Evolutionary conservation across 1,284 basidiomycete genomes (phyloP).

Genomic region (Cryptococcus maquisensis): DNA sequence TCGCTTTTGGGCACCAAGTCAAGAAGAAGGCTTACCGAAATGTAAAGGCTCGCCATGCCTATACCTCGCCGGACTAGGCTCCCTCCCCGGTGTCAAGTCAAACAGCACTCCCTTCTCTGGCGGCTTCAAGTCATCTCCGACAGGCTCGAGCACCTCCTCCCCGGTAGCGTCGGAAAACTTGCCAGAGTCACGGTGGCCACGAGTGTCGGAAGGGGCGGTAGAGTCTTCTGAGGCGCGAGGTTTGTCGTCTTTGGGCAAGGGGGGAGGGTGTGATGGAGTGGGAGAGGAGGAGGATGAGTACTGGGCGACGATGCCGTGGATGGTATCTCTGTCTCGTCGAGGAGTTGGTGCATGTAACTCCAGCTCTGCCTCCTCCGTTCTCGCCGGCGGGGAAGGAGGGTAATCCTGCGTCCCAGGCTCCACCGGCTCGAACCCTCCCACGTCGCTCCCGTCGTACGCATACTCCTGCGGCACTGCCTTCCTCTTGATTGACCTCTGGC

Average conservation of each 20-base stretch:
- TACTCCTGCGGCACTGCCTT: conserved; percentile 1
- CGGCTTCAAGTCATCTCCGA: conserved; percentile 6
- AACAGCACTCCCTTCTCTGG: conserved; percentile 6
- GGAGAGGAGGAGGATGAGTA: conserved; percentile 15
- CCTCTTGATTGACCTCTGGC: conserved; percentile 3
- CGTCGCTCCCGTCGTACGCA: background rate
- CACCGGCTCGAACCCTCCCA: conserved; percentile 1
- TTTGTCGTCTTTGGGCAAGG: no score
- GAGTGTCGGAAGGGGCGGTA: no score
- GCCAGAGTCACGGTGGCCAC: background rate
- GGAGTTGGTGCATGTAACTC: conserved; percentile 6
- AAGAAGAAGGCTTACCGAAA: conserved; percentile 38
- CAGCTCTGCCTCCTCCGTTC: background rate
- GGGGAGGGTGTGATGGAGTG: background rate
- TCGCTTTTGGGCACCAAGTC: background rate
- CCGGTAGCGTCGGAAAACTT: background rate
- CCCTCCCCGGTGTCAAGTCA: conserved; percentile 54
- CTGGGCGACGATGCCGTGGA: conserved; percentile 28
- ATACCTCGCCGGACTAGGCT: conserved; percentile 66
- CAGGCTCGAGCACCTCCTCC: conserved; percentile 1
- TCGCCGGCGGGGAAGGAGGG: background rate
- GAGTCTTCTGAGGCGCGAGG: no score
- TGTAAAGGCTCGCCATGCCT: conserved; percentile 80
- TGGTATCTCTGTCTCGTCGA: conserved; percentile 23
- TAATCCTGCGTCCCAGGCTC: background rate